Base-by-base conservation (phyloP, 805 yeast genomes). In the Candida piceae region DNA sequence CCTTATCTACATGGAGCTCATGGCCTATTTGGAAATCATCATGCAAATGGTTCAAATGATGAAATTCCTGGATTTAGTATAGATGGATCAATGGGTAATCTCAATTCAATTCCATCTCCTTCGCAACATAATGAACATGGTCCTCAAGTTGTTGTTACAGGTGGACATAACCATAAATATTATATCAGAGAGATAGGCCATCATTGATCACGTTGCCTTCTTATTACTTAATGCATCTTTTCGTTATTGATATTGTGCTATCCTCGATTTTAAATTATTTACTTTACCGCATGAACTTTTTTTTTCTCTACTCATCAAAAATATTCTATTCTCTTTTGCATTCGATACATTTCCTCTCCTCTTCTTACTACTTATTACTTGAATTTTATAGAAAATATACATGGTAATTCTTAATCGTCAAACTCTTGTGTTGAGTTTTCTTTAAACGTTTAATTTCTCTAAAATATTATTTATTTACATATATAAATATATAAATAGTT, bases 121-220 rank as follows among this genome's bases (percentile, higher is more conserved):
- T 18, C 16, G 5, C 12, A 16, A 8, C 22, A 11, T 10, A 16
- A 21, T 5, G 31, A 31, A 10, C 32, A 34, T 9, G 47, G 49
- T n/a, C 30, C 38, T 9, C 59, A 55, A 21, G 47, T 60, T 16
- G 48, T 54, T n/a, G 58, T 60, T 23, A 50, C 62, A 16, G 64
- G 63, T 34, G 65, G 65, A 18, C 37, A 51, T 34, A 57, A 60
- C 32, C 63, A 58, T 40, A 59, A 55, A 29, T 60, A 60, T 32
- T 57, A 44, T 34, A 59, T 60, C 15, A 56, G 63, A 48, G 63
- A 58, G 19, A 31, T 52, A 13, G 31, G 46, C 33, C 25, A 36
- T 22, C 30, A 11, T 28, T 18, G 13, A 20, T 16, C 29, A 35
- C 7, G n/a, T 4, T 12, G 27, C 27, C n/a, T 23, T 10, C 36